A percentile compares a stretch with the other conserved stretches of the same genome.
Evolutionary conservation across 495 filamentous ascomycete species (phyloP).

Genomic region (Collariella sp.): DNA sequence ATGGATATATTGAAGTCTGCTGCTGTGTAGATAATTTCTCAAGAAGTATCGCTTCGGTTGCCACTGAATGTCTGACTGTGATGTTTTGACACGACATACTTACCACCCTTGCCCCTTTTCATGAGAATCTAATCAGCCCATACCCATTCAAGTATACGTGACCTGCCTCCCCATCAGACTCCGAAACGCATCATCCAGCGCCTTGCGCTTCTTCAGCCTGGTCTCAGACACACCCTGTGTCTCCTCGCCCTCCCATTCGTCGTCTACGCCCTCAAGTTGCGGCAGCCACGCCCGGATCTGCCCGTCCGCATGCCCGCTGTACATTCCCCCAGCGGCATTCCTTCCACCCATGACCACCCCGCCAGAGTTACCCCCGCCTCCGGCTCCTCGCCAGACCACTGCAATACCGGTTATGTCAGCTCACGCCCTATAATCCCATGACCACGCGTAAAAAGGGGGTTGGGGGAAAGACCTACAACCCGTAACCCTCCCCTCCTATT

Average conservation of each 20-base stretch:
- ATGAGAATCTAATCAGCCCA: too few relatives aligned
- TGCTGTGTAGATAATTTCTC: too few relatives aligned
- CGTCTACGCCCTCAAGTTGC: conserved; percentile 39
- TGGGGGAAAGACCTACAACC: conserved; percentile 25
- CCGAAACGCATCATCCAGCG: conserved; percentile 50
- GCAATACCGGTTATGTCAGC: neutral
- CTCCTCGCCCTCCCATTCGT: conserved; percentile 34
- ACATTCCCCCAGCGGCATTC: conserved; percentile 43
- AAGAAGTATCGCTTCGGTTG: too few relatives aligned
- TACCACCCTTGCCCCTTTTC: too few relatives aligned
- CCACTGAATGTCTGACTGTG: too few relatives aligned
- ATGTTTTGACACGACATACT: too few relatives aligned
- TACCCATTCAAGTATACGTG: conserved; percentile 43
- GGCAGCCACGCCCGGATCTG: conserved; percentile 52
- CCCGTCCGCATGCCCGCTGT: conserved; percentile 51
- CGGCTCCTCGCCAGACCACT: conserved; percentile 58
- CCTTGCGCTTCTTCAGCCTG: conserved; percentile 48
- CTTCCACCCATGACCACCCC: conserved; percentile 37
- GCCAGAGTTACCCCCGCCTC: conserved; percentile 33
- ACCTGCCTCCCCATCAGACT: conserved; percentile 46
- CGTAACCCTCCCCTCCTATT: conserved; percentile 49
- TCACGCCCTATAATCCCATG: neutral
- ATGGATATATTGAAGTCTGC: too few relatives aligned
- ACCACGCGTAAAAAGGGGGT: neutral
- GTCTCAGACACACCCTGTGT: conserved; percentile 24